Evolutionary conservation across 345 rosid genomes (phyloP).

Genomic region (Melaleuca alternifolia): DNA sequence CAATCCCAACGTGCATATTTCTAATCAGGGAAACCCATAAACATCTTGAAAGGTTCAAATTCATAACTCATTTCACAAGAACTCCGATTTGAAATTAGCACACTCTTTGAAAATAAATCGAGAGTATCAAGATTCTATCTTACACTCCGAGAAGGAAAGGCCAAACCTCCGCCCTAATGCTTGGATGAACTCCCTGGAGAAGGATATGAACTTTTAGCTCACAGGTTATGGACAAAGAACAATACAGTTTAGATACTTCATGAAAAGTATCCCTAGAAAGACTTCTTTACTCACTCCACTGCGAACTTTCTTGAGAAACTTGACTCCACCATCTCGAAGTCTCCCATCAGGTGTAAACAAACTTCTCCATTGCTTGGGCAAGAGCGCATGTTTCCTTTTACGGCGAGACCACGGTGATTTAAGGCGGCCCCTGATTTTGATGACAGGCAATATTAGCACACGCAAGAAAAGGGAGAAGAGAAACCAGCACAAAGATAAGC

Average conservation of each 20-base stretch:
- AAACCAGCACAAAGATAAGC: not conserved
- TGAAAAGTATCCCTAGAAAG: not conserved
- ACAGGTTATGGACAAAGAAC: not conserved
- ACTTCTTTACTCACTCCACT: slow-evolving; percentile 58
- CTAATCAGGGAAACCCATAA: not conserved
- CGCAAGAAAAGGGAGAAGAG: not conserved
- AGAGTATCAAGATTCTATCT: slow-evolving; percentile 15
- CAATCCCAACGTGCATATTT: not conserved
- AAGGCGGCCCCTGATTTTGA: slow-evolving; percentile 38
- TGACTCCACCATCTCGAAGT: slow-evolving; percentile 64
- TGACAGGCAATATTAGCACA: not conserved
- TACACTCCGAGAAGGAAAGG: slow-evolving; percentile 99
- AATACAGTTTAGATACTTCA: not conserved
- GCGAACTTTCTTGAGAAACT: slow-evolving; percentile 81
- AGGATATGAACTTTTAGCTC: not conserved
- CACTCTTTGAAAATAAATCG: not conserved
- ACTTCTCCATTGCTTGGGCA: slow-evolving; percentile 64
- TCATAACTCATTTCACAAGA: not conserved
- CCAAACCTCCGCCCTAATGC: slow-evolving; percentile 87
- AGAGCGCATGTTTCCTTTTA: slow-evolving; percentile 62
- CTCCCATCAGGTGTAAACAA: slow-evolving; percentile 66
- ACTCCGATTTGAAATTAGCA: not conserved
- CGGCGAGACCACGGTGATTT: slow-evolving; percentile 91
- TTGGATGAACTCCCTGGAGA: slow-evolving; percentile 86
- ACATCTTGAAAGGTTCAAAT: not conserved